Evolutionary conservation across 2,329 filamentous ascomycete genomes (phyloP).

Genomic region (Aspergillus tubingensis): DNA sequence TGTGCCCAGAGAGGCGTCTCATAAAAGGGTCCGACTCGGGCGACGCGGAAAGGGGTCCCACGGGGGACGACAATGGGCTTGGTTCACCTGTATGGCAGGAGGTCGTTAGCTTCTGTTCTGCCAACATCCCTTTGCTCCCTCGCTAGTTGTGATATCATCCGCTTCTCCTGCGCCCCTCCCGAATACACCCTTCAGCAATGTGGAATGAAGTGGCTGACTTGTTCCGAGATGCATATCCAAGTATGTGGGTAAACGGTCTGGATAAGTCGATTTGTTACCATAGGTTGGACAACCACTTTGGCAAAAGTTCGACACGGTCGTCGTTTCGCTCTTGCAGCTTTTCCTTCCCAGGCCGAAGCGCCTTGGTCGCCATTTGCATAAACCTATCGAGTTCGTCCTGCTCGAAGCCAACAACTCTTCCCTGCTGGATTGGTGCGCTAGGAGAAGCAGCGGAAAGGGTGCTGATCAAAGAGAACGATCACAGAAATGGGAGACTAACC

Average conservation of each 20-base stretch:
- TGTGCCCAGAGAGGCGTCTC: conserved; percentile 51
- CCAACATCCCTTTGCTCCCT: background rate
- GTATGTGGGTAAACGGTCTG: conserved; percentile 9
- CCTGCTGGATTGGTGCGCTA: background rate
- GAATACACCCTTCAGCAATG: conserved; percentile 5
- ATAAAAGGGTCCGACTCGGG: conserved; percentile 39
- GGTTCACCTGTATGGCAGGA: conserved; percentile 35
- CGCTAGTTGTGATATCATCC: conserved; percentile 1
- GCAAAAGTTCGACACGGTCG: background rate
- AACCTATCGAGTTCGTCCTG: conserved; percentile 1
- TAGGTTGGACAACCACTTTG: background rate
- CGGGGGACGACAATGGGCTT: conserved; percentile 43
- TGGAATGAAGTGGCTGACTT: conserved; percentile 15
- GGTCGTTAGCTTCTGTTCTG: conserved; percentile 16
- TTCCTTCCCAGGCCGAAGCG: background rate
- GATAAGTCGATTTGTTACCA: background rate
- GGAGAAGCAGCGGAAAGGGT: conserved; percentile 2
- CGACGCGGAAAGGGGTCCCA: conserved; percentile 39
- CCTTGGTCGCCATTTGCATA: background rate
- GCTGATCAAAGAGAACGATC: conserved; percentile 17
- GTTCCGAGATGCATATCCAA: conserved; percentile 11
- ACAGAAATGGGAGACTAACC: conserved; percentile 36
- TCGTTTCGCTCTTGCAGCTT: background rate
- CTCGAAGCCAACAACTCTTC: background rate
- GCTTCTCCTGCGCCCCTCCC: conserved; percentile 4